Evolutionary conservation across 768 basidiomycete species (phyloP), one percentile per base, ranked within the genome.

Genomic region (Rhizopogon rudus): DNA sequence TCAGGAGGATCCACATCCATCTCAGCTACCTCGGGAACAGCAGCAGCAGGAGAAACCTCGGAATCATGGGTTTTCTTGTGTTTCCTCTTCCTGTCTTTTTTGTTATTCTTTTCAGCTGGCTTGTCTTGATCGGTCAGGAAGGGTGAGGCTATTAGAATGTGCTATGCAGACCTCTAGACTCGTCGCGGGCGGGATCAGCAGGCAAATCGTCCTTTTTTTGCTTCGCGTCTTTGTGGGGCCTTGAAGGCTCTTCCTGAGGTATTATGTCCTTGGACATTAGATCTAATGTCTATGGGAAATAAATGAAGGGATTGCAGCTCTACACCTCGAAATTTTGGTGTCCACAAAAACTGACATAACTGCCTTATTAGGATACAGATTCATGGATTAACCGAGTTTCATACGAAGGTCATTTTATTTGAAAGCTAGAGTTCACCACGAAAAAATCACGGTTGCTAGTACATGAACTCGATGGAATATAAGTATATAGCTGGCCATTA

Each of bases 41-140:
- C 41, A 43, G 64, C 44, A 14, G 63, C 44, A 14, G 63, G 49
- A 25, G 59, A 56, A 1, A 63, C 20, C 20, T 49, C 60, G 8
- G 65, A 61, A 50, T 74, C 71, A 49, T 71, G 73, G 62, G 67
- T 71, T 41, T 69, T 71, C 61, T 76, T 77, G 64, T 73, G 75
- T 14, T 46, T 49, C 61, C 72, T 77, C 62, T 75, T 74, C 59
- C 73, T 76, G 64, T 75, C 76, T 48, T 73, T 71, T 49, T 71
- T 71, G 52, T 66, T 69, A 61, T 71, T 74, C 58, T 68, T 71
- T 46, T 58, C 62, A 40, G 40, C 56, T 57, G 51, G 54, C 41
- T 58, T 57, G 42, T 45, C 54, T 41, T 52, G 35, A 33, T 39
- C 20, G 40, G 59, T 65, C 42, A 63, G 48, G 33, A 52, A 20